A percentile compares a stretch with the other conserved stretches of the same genome.
These are phyloP conservation scores for Lotus japonicus DNA, from an alignment of 306 rosid genomes.

Conservation along the genomic window DNA sequence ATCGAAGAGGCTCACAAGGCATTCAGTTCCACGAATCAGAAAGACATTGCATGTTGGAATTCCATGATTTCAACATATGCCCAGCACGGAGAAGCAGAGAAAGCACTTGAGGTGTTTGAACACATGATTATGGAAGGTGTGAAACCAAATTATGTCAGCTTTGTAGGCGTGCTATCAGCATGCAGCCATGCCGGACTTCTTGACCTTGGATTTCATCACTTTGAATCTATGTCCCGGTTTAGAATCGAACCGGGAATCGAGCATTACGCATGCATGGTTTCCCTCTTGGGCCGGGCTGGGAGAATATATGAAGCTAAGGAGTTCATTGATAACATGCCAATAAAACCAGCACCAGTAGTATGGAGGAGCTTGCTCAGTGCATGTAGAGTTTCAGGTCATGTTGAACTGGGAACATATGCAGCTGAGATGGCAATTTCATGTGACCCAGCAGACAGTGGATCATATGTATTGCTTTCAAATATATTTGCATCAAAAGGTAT, in stretches of 20 bases:
- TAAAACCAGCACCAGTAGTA: constrained; percentile 63
- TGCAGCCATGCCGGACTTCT: constrained; percentile 84
- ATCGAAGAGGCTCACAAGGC: constrained; percentile 52
- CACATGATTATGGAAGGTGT: constrained; percentile 44
- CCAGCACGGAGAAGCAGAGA: constrained; percentile 72
- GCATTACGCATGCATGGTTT: constrained; percentile 83
- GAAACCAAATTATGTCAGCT: constrained; percentile 68
- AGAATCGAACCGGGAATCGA: constrained; percentile 69
- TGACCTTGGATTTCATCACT: constrained; percentile 59
- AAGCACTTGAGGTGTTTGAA: constrained; percentile 57
- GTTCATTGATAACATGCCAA: constrained; percentile 65
- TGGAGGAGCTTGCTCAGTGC: constrained; percentile 96
- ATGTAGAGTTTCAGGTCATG: constrained; percentile 59
- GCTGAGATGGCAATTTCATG: constrained; percentile 77
- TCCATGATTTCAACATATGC: constrained; percentile 83
- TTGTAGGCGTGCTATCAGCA: constrained; percentile 73
- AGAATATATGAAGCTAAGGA: constrained; percentile 58
- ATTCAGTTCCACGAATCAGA: constrained; percentile 38
- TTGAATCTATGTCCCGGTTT: constrained; percentile 51
- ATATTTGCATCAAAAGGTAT: constrained; percentile 82
- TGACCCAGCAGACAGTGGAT: constrained; percentile 74
- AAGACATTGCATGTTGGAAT: constrained; percentile 85
- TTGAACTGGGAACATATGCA: constrained; percentile 70
- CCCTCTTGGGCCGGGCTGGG: constrained; percentile 75
- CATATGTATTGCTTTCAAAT: constrained; percentile 74